Conservation (phyloP, 306 rosid genomes). For the Albizia julibrissin region DNA sequence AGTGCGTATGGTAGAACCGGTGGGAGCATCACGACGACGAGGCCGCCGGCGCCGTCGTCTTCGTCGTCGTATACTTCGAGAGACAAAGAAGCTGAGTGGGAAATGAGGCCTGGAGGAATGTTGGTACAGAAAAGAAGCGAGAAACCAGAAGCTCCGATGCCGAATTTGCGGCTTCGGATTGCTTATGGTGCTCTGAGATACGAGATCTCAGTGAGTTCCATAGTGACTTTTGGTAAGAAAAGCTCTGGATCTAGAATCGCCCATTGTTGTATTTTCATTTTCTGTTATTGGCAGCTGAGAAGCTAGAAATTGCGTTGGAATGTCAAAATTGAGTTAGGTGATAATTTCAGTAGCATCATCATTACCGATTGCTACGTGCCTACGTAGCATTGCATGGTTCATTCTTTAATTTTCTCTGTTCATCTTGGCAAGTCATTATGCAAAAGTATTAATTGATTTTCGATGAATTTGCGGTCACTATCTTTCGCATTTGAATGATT, state of each 20-base stretch:
- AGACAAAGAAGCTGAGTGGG: slow-evolving; percentile 62
- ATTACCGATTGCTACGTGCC: slow-evolving; percentile 21
- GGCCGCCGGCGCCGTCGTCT: slow-evolving; percentile 33
- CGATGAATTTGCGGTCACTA: background rate
- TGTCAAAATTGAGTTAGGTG: slow-evolving; percentile 17
- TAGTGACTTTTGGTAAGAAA: slow-evolving; percentile 63
- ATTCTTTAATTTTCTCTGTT: background rate
- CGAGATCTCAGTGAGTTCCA: slow-evolving; percentile 64
- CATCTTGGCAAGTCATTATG: slow-evolving; percentile 13
- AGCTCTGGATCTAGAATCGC: background rate
- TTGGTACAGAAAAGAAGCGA: slow-evolving; percentile 63
- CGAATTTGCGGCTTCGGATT: slow-evolving; percentile 56
- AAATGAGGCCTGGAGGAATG: slow-evolving; percentile 90
- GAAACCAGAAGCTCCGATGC: slow-evolving; percentile 28
- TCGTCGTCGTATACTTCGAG: background rate
- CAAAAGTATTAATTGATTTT: background rate
- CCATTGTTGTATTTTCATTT: background rate
- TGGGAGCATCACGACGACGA: background rate
- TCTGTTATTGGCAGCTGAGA: slow-evolving; percentile 32
- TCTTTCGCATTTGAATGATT: background rate
- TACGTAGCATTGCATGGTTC: slow-evolving; percentile 26
- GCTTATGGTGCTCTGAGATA: slow-evolving; percentile 62
- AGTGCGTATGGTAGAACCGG: slow-evolving; percentile 30
- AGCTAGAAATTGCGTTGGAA: background rate
- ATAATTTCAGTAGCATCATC: background rate